Conservation (phyloP, 225 moss, liverwort and hornwort genomes). For the Pseudoscleropodium purum region DNA sequence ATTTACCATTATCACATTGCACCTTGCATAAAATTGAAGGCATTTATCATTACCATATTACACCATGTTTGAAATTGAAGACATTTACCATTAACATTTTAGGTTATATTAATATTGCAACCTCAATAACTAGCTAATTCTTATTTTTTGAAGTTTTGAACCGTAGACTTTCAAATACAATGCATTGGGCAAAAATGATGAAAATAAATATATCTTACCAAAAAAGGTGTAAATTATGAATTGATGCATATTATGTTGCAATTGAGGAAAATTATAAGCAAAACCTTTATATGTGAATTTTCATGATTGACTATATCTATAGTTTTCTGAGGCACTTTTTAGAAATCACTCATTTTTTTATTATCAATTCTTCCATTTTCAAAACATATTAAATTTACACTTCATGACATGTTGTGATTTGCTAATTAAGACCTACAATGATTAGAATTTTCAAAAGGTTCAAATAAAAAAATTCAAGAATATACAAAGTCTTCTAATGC, state of each 20-base stretch:
- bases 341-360: not conserved
- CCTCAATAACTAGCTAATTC: not conserved
- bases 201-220: not conserved
- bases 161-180: not conserved
- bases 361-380: not conserved
- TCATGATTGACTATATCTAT: not conserved
- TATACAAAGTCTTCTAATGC: too few species aligned
- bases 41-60: too few species aligned
- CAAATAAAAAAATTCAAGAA: not conserved
- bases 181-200: not conserved
- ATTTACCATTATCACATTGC: not conserved
- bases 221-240: not conserved
- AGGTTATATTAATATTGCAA: not conserved
- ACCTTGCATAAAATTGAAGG: not conserved
- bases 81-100: not conserved
- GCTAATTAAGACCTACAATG: not conserved
- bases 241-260: not conserved
- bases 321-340: not conserved
- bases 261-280: not conserved
- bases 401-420: not conserved
- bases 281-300: not conserved
- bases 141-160: not conserved
- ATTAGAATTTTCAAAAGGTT: not conserved
- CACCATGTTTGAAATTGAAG: not conserved
- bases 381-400: not conserved